phyloP scores from a whole-genome alignment of 1,284 basidiomycete species.

The Pulchroboletus neoregius region DNA sequence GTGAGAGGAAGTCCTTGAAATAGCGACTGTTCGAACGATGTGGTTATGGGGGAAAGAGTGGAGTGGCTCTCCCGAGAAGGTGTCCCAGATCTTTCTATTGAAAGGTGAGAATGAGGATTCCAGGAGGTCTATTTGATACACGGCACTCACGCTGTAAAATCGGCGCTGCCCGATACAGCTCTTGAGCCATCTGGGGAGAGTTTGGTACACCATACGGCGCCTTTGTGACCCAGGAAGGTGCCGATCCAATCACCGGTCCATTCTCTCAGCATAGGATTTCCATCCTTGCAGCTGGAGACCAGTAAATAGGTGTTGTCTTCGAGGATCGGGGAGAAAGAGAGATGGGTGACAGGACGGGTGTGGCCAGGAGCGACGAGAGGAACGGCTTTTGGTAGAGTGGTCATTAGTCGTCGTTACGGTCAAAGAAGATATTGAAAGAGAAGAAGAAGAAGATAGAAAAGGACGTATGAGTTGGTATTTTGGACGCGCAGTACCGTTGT shows the following conservation, averaged over 20 bases:
- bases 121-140: constrained; percentile 1
- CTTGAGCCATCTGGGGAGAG: constrained; percentile 82
- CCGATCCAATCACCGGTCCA: constrained; percentile 99
- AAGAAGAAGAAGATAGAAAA: neutral
- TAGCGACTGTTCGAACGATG: constrained; percentile 93
- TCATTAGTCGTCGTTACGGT: constrained; percentile 46
- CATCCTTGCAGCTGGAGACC: constrained; percentile 95
- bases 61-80: constrained; percentile 79
- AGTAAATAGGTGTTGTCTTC: constrained; percentile 84
- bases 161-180: constrained; percentile 92
- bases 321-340: constrained; percentile 84
- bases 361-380: constrained; percentile 79
- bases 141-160: constrained; percentile 87
- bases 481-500: neutral
- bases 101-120: constrained; percentile 1
- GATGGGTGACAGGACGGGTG: constrained; percentile 88
- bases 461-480: too few relatives aligned
- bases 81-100: constrained; percentile 94
- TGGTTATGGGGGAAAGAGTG: constrained; percentile 97
- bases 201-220: constrained; percentile 97
- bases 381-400: constrained; percentile 56
- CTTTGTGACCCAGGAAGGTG: constrained; percentile 97
- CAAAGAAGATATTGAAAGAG: constrained; percentile 14
- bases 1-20: constrained; percentile 64
- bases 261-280: constrained; percentile 92